Evolutionary conservation across 129 eudicot genomes (phyloP).

Genomic region (Arctium lappa): DNA sequence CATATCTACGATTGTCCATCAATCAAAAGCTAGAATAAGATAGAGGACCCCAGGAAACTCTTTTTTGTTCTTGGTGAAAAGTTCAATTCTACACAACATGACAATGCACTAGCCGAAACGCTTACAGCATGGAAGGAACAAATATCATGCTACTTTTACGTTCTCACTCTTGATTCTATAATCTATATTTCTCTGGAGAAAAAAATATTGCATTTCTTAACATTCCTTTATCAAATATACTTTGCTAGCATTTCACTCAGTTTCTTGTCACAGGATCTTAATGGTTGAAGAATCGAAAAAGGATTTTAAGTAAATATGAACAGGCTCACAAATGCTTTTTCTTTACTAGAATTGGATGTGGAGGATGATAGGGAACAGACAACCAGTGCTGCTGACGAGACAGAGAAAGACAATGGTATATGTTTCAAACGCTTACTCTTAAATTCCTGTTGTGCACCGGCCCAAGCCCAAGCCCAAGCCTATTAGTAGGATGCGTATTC

Average conservation of each 20-base stretch:
- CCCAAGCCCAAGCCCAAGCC: too few relatives aligned
- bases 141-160: not conserved
- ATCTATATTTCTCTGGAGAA: not conserved
- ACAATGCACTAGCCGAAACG: not conserved
- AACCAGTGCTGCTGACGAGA: conserved; percentile 23
- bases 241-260: conserved; percentile 8
- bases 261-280: conserved; percentile 29
- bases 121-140: not conserved
- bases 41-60: too few relatives aligned
- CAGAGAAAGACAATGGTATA: conserved; percentile 32
- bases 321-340: conserved; percentile 53
- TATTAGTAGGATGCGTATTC: too few relatives aligned
- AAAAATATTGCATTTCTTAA: not conserved
- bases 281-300: conserved; percentile 29
- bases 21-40: too few relatives aligned
- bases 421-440: conserved; percentile 2
- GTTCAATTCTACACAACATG: too few relatives aligned
- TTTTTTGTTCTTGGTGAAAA: too few relatives aligned
- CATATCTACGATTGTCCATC: too few relatives aligned
- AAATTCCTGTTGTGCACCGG: too few relatives aligned
- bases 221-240: not conserved
- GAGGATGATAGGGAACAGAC: conserved; percentile 36
- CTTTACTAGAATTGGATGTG: conserved; percentile 55
- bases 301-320: conserved; percentile 35
- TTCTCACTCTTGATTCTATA: not conserved